These are phyloP conservation scores for Cladosporium sp. DNA, from an alignment of 2,329 filamentous ascomycete species.

Conservation along the genomic window DNA sequence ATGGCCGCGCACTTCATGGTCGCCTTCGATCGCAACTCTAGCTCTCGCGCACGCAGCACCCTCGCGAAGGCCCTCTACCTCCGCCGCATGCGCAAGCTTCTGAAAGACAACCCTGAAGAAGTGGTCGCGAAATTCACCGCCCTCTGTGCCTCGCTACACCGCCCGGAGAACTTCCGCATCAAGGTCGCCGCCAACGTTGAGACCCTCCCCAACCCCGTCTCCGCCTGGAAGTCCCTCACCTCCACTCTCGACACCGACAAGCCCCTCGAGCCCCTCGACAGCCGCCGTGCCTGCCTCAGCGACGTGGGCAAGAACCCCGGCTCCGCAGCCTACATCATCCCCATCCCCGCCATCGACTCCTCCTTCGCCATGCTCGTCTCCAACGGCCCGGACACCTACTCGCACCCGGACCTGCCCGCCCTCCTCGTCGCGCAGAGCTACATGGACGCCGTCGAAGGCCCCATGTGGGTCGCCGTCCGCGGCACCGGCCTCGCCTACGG, in stretches of 20 bases:
- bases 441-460: conserved; percentile 87
- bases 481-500: conserved; percentile 93
- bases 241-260: conserved; percentile 46
- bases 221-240: conserved; percentile 66
- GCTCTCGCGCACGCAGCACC: conserved; percentile 69
- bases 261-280: conserved; percentile 63
- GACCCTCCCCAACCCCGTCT: conserved; percentile 68
- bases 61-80: conserved; percentile 84
- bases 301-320: conserved; percentile 70
- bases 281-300: conserved; percentile 65
- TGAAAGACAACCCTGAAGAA: conserved; percentile 67
- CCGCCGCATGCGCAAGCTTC: conserved; percentile 73
- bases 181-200: conserved; percentile 76
- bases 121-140: conserved; percentile 73
- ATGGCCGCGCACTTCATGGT: conserved; percentile 64
- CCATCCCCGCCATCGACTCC: conserved; percentile 87
- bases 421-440: conserved; percentile 85
- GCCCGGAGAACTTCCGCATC: conserved; percentile 76
- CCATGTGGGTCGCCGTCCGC: conserved; percentile 87
- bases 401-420: conserved; percentile 71
- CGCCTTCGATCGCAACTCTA: conserved; percentile 70
- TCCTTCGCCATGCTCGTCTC: conserved; percentile 77
- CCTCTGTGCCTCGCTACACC: conserved; percentile 69
- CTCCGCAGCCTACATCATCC: conserved; percentile 68
- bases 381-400: conserved; percentile 66